Evolutionary conservation across 371 early-diverging fungal species (phyloP), one percentile per base, ranked within the genome.

Genomic region (Conidiobolus incongruus): DNA sequence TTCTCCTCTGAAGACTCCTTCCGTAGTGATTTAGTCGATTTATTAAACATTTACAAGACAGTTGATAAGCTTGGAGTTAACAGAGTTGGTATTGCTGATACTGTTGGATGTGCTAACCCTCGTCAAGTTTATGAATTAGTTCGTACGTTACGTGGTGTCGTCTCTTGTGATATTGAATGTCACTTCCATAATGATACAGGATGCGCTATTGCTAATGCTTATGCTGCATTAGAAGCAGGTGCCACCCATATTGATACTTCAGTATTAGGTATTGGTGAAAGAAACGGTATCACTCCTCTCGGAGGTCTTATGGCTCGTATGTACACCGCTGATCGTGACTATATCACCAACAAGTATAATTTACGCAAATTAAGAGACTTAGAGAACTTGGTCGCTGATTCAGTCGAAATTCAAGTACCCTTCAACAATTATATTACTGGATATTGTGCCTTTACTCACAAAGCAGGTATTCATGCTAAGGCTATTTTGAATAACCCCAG

Each of bases 101-200:
- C 95, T 4, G 95, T 94, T 24, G 95, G 95, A 8, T 90, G 91
- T 52, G 95, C 95, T 36, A 82, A 83, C 56, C 92, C 95, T 45
- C 81, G 88, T 42, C 95, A 94, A 70, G 95, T 94, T 5, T 89
- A 88, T 48, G 92, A 94, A 46, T 74, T 94, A 29, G 91, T 94
- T 48, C 73, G 81, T 53, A 94, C 91, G 7, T 68, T 94, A 32
- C 76, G 95, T 47, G 69, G 78, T 35, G 87, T 91, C 23, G 89
- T 94, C 22, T 82, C 77, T 45, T 91, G 92, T 57, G 95, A 94
- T 58, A 94, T 94, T 47, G 95, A 91, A 62, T 84, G 86, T 60
- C 95, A 94, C 54, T 94, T 94, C 74, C 95, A 94, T 66, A 83
- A 94, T 57, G 95, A 94, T 56, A 94, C 95, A n/a, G 91, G 91